Base-by-base conservation (phyloP, 2,329 filamentous ascomycete genomes). In the Stylonectria norvegica region DNA sequence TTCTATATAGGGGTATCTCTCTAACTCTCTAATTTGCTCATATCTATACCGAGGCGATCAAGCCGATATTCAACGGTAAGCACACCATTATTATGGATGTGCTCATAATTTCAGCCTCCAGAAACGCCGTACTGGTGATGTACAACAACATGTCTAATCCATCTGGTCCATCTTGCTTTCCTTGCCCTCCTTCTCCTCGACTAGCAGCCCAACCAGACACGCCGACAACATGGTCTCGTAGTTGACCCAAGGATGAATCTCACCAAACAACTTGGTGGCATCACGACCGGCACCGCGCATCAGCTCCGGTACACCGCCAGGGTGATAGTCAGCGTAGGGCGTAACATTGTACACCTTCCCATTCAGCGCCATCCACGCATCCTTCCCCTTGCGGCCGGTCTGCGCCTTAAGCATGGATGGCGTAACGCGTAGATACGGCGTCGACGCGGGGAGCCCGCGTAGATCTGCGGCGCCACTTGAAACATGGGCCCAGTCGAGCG, bases 281-380 rank as follows among this genome's bases (percentile, higher is more conserved):
- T 85, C 81, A 41, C 73, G 67, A 1, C 73, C 82, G 0, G 82
- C 82, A 22, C 71, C 75, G 20, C 78, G 69, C 62, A 85, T 65
- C 47, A 93, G 63, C 66, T 94, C 86, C 4, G 81, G 79, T 53
- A 84, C 79, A 7, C 87, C 93, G 16, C 93, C 93, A 0, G 93
- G 93, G 62, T 98, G 93, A 60, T 89, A 98, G 1, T 86, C 82
- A 23, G 89, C 62, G 60, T 97, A 98, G 0, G 91, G 89, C 0
- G 84, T 85, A 42, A 98, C 83, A 58, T 97, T 97, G 68, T 97
- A 98, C 19, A 97, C 91, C 57, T 86, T 86, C 1, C 91, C 90
- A 45, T 88, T 85, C 45, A 95, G 83, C 1, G 81, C 86, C 45
- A 86, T 94, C 93, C 93, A 98, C 1, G 90, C 89, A 56, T 95